Evolutionary conservation across 2,329 filamentous ascomycete genomes (phyloP).

Genomic region (Pseudocercospora fijiensis): DNA sequence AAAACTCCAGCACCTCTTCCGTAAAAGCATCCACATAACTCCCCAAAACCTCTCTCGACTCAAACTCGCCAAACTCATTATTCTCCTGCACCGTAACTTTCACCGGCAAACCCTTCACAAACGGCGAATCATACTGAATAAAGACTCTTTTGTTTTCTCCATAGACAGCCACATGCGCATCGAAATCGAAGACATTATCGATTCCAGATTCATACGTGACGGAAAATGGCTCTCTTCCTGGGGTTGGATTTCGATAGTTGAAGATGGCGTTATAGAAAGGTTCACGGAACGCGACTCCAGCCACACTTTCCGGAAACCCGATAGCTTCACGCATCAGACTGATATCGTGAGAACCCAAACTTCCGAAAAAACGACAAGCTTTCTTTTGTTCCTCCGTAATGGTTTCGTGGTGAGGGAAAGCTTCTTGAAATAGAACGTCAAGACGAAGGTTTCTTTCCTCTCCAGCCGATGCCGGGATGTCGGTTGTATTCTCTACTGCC

Average conservation of each 20-base stretch:
- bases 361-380: constrained; percentile 48
- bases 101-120: constrained; percentile 56
- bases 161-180: constrained; percentile 56
- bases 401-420: constrained; percentile 36
- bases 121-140: constrained; percentile 58
- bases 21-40: constrained; percentile 53
- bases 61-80: constrained; percentile 31
- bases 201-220: constrained; percentile 60
- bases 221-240: constrained; percentile 43
- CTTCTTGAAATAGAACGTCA: constrained; percentile 36
- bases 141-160: constrained; percentile 54
- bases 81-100: constrained; percentile 51
- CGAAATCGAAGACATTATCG: constrained; percentile 54
- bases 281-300: constrained; percentile 46
- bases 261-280: constrained; percentile 44
- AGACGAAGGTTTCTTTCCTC: constrained; percentile 27
- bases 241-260: constrained; percentile 40
- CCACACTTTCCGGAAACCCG: constrained; percentile 50
- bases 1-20: constrained; percentile 44
- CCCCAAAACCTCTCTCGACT: constrained; percentile 38
- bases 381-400: constrained; percentile 35
- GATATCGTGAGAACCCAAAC: constrained; percentile 56
- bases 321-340: constrained; percentile 56
- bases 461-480: constrained; percentile 32
- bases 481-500: constrained; percentile 9